A percentile compares a stretch with the other conserved stretches of the same genome.
Evolutionary conservation across 805 yeast species (phyloP).

Genomic region (Jamesozyma rosinii): DNA sequence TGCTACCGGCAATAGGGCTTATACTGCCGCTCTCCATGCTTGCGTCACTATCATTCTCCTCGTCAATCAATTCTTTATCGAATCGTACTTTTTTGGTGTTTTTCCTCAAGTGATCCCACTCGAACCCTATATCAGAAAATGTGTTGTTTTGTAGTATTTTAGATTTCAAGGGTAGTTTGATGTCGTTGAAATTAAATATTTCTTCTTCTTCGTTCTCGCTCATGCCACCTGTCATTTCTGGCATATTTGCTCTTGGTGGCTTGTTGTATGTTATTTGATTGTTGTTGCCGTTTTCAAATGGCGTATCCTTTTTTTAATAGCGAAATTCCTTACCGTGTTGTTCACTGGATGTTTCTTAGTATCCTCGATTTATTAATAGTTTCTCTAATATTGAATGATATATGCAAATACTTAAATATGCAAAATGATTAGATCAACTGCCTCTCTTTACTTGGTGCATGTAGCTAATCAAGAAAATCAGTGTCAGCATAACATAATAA

Average conservation of each 20-base stretch:
- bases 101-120: constrained; percentile 5
- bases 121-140: constrained; percentile 17
- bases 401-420: no score
- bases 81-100: constrained; percentile 11
- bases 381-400: no score
- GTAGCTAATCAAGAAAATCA: no score
- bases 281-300: no score
- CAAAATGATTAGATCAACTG: no score
- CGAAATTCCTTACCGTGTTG: no score
- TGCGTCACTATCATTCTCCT: not conserved
- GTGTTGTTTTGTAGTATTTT: constrained; percentile 12
- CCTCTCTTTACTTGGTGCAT: no score
- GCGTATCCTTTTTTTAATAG: no score
- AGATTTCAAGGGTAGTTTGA: constrained; percentile 23
- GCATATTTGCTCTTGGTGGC: not conserved
- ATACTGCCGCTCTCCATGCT: not conserved
- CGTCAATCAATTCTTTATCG: not conserved
- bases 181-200: constrained; percentile 7
- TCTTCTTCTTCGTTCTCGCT: constrained; percentile 4
- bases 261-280: no score
- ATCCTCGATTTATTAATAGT: no score
- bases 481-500: no score
- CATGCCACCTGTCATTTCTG: constrained; percentile 1
- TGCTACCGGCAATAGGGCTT: not conserved
- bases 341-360: no score